Evolutionary conservation across 805 yeast species (phyloP), one percentile per base, ranked within the genome.

Genomic region (Teunomyces pallodes): DNA sequence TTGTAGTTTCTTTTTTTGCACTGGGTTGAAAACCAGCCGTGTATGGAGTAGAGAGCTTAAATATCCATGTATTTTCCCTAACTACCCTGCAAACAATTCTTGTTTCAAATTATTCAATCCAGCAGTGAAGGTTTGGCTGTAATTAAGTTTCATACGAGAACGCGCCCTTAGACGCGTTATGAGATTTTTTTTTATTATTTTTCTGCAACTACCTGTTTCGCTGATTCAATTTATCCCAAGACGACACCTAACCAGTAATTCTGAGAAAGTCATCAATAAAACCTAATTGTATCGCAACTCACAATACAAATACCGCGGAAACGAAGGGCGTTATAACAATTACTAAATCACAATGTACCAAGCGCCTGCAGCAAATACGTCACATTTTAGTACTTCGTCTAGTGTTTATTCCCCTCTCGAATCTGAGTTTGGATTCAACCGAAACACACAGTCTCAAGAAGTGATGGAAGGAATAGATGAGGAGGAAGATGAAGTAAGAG

Each of bases 341-440:
- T 9, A 36, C 39, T 16, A 10, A 6, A 17, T 20, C 28, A 36
- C 39, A 28, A 46, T 48, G 51, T 39, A 38, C 14, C 52, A 42
- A 29, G 42, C 36, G 17, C 50, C 50, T 8, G 45, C 26, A 33
- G 40, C 17, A 8, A 36, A 42, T 17, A 44, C 44, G 16, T 43
- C 46, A 17, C 72, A 68, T 46, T 50, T 59, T 45, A 67, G 74
- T 43, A 58, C 67, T 8, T 56, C 74, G 3, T 69, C 74, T 5
- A 67, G 74, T 42, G 70, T 69, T 12, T 70, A 70, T 47, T 66
- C 72, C 16, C 53, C 67, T 4, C 47, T 53, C 12, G 68, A 65
- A 10, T 49, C 55, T n/a, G 59, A 54, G 38, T 49, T 40, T 44
- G 53, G 43, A 24, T 49, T 51, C 40, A 47, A 51, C 41, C 20